A percentile compares a stretch with the other conserved stretches of the same genome.
Conservation (phyloP, 768 basidiomycete species). For the Mycena polygramma region DNA sequence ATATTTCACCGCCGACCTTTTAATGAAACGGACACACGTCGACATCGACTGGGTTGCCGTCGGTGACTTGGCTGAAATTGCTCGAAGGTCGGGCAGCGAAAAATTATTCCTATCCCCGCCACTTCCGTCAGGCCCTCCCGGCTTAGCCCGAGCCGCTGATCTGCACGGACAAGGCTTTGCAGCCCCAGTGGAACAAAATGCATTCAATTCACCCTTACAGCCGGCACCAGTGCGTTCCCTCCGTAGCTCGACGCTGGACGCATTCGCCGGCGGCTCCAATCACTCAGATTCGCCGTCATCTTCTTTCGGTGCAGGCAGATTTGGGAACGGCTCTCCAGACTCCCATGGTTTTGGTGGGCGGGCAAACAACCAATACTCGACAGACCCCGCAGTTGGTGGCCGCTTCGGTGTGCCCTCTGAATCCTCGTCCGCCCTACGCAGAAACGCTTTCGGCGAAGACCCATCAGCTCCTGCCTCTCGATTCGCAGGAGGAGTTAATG, state of each 20-base stretch:
- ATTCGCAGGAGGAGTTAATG: conserved; percentile 28
- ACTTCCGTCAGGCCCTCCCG: conserved; percentile 62
- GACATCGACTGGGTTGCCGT: conserved; percentile 79
- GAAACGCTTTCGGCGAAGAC: conserved; percentile 60
- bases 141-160: conserved; percentile 63
- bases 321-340: conserved; percentile 79
- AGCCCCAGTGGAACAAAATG: conserved; percentile 49
- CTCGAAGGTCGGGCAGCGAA: conserved; percentile 60
- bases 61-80: conserved; percentile 59
- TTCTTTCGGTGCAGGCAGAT: conserved; percentile 73
- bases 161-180: conserved; percentile 60
- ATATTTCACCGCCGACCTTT: conserved; percentile 86
- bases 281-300: conserved; percentile 81
- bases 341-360: conserved; percentile 67
- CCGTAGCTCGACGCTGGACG: conserved; percentile 75
- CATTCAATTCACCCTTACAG: conserved; percentile 71
- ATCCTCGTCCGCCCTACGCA: conserved; percentile 49
- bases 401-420: conserved; percentile 45
- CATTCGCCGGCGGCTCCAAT: conserved; percentile 67
- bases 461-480: conserved; percentile 42
- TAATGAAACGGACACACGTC: conserved; percentile 84
- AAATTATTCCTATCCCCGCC: conserved; percentile 76
- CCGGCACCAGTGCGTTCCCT: conserved; percentile 74
- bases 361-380: conserved; percentile 52
- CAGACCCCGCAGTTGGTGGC: conserved; percentile 52